phyloP scores from a whole-genome alignment of 208 protist genomes.

The Crithidia sp. region DNA sequence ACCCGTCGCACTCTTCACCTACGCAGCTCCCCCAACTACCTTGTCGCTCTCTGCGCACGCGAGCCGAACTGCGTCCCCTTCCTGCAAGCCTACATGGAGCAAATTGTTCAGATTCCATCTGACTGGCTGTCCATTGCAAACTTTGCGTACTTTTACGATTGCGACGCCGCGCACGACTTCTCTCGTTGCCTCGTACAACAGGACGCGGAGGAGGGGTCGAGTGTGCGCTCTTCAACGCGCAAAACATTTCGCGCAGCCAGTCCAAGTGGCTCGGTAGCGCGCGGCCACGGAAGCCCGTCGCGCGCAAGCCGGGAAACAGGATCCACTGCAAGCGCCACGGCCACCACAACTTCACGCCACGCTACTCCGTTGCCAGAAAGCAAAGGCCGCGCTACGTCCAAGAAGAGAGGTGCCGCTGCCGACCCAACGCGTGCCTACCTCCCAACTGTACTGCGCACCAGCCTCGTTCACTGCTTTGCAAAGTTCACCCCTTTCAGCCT shows the following conservation, averaged over 20 bases:
- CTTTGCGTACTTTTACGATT: slow-evolving; percentile 75
- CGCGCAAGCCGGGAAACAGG: no score
- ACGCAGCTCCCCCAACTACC: slow-evolving; percentile 89
- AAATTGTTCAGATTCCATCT: slow-evolving; percentile 82
- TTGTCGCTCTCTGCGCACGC: slow-evolving; percentile 84
- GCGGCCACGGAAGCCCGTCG: neutral
- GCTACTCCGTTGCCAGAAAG: neutral
- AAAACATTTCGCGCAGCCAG: neutral
- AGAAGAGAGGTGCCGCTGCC: neutral
- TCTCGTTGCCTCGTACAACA: neutral
- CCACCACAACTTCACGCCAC: neutral
- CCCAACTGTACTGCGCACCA: slow-evolving; percentile 86
- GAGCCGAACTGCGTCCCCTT: slow-evolving; percentile 83
- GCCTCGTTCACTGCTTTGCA: slow-evolving; percentile 84
- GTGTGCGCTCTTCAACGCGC: neutral
- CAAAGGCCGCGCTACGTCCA: neutral
- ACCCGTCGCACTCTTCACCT: slow-evolving; percentile 93
- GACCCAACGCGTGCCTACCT: slow-evolving; percentile 33
- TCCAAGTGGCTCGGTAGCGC: neutral
- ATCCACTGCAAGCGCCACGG: no score
- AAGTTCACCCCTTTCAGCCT: slow-evolving; percentile 93
- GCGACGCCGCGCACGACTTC: slow-evolving; percentile 37
- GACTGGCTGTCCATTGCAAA: slow-evolving; percentile 95
- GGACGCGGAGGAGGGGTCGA: neutral
- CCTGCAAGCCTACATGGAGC: slow-evolving; percentile 86